Base-by-base conservation (phyloP, 345 rosid genomes). In the Populus nigra region DNA sequence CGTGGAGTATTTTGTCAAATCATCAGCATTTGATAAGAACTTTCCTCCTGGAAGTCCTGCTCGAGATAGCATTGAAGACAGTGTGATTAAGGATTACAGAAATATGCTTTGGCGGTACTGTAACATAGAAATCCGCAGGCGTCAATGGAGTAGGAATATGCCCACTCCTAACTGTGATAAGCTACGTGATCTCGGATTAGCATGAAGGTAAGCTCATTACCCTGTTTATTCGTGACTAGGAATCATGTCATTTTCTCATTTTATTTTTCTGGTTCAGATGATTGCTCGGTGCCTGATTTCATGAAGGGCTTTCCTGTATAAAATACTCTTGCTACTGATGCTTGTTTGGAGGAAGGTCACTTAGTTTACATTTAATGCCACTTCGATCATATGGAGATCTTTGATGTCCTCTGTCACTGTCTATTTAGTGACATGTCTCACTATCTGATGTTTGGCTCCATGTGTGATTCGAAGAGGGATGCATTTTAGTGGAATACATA, bases 111-210 rank as follows among this genome's bases (percentile, higher is more conserved):
- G 88, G 89, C 92, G 94, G 65, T 86, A 87, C 38, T 93, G 98
- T 81, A 89, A 91, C 9, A 49, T 89, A 35, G 98, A 94, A 84
- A 79, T 83, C 79, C 97, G 91, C 83, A 91, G 88, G 83, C 90
- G 89, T 62, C 89, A 84, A 22, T 94, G 97, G 97, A 93, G 81
- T 87, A 91, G 74, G 87, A 88, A 89, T 79, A 66, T 91, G 82
- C 97, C 92, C 11, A 89, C 90, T 49, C 97, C 97, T 63, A 86
- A 85, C 87, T 94, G 98, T 78, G 78, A 81, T 69, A 91, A 90
- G 82, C 92, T 94, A 72, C 90, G 81, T 12, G 85, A 77, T 79
- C 89, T 90, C 29, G 93, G 90, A 62, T 73, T 83, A 43, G 90
- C 90, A 75, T 89, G 88, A 82, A 84, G 94, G 93, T 89, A 82